These are phyloP conservation scores for Lyophyllum shimeji DNA, from an alignment of 768 basidiomycete genomes.

Conservation along the genomic window DNA sequence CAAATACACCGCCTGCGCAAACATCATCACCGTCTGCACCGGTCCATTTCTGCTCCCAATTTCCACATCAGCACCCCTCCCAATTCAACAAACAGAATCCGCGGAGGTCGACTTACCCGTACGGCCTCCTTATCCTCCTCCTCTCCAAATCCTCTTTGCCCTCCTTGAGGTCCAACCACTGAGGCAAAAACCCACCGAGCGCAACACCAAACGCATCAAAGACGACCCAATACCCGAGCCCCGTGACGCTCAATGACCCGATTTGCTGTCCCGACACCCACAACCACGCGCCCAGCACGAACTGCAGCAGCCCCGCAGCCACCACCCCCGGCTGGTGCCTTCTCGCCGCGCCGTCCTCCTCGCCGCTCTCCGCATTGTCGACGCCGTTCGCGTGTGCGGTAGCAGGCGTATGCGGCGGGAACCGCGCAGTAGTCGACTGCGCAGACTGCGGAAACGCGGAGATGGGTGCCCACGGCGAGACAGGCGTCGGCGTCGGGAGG, in stretches of 20 bases:
- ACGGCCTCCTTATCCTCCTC: constrained; percentile 63
- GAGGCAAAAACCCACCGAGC: constrained; percentile 44
- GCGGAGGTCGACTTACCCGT: constrained; percentile 22
- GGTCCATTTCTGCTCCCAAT: constrained; percentile 54
- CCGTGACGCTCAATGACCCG: constrained; percentile 85
- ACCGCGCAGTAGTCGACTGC: constrained; percentile 21
- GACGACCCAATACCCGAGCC: constrained; percentile 94
- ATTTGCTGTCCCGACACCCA: constrained; percentile 91
- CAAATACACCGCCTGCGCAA: constrained; percentile 90
- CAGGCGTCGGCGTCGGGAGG: constrained; percentile 56
- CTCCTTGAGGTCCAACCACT: constrained; percentile 33
- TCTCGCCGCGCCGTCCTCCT: not conserved
- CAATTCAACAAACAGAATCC: not conserved
- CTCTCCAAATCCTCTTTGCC: constrained; percentile 22
- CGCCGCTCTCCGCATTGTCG: not conserved
- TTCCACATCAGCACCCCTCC: constrained; percentile 3
- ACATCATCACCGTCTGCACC: constrained; percentile 69
- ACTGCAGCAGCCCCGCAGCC: constrained; percentile 42
- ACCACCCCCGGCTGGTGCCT: constrained; percentile 13
- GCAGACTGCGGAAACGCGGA: constrained; percentile 38
- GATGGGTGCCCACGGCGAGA: constrained; percentile 69
- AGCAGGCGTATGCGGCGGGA: constrained; percentile 14
- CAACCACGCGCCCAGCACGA: constrained; percentile 66
- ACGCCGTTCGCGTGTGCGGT: not conserved
- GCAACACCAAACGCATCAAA: constrained; percentile 89